A percentile compares a stretch with the other conserved stretches of the same genome.
These are phyloP conservation scores for Phytophthora sp. DNA, from an alignment of 352 stramenopile species.

Conservation along the genomic window DNA sequence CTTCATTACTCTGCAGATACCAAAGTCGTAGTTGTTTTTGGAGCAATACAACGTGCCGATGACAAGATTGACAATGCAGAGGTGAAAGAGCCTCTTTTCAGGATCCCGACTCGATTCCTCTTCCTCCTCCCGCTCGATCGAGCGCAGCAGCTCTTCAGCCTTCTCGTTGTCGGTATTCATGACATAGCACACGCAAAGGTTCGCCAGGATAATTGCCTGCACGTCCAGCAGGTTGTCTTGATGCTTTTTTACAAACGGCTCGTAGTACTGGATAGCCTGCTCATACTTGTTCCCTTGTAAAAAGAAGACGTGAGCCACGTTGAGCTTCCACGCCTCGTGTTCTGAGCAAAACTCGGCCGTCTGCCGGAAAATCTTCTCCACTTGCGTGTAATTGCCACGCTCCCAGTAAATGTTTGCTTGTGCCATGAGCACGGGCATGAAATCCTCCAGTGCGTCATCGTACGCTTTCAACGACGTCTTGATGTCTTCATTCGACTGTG, in stretches of 20 bases:
- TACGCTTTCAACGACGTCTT: slow-evolving; percentile 93
- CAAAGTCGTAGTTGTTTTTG: slow-evolving; percentile 98
- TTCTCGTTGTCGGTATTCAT: slow-evolving; percentile 98
- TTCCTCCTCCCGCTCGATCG: slow-evolving; percentile 96
- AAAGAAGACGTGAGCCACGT: slow-evolving; percentile 97
- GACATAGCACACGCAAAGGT: slow-evolving; percentile 97
- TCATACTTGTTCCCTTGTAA: slow-evolving; percentile 92
- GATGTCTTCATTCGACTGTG: slow-evolving; percentile 93
- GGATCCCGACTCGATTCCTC: slow-evolving; percentile 87
- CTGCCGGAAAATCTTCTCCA: slow-evolving; percentile 96
- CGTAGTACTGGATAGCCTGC: slow-evolving; percentile 94
- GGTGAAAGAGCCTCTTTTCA: slow-evolving; percentile 92
- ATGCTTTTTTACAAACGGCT: slow-evolving; percentile 94
- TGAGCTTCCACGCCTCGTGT: slow-evolving; percentile 96
- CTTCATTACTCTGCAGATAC: slow-evolving; percentile 95
- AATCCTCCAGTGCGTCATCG: slow-evolving; percentile 93
- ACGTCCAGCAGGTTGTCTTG: slow-evolving; percentile 93
- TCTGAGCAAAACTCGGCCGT: slow-evolving; percentile 96
- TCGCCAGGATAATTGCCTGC: slow-evolving; percentile 96
- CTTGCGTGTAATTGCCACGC: slow-evolving; percentile 95
- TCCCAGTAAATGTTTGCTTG: slow-evolving; percentile 97
- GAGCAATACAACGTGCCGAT: slow-evolving; percentile 98
- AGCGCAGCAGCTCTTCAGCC: slow-evolving; percentile 95
- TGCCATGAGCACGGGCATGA: slow-evolving; percentile 97
- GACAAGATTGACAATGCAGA: slow-evolving; percentile 98